Conservation (phyloP, 1,284 basidiomycete genomes). For the Ceratobasidium theobromae region DNA sequence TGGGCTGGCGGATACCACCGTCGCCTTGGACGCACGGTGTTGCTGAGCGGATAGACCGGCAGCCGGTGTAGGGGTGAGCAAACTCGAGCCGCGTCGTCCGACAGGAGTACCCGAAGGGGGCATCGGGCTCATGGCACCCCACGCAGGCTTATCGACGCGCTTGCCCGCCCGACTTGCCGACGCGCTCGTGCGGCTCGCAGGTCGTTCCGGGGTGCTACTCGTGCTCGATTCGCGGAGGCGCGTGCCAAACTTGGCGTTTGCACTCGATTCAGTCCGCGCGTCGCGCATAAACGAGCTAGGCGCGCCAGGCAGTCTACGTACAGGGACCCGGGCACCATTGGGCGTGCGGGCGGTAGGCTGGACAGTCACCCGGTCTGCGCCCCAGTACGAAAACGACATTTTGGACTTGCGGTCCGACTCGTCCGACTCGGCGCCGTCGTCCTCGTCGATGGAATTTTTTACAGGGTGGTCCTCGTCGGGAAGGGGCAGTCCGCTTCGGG, state of each 20-base stretch:
- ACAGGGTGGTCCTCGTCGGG: conserved; percentile 13
- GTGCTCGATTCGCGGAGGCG: conserved; percentile 50
- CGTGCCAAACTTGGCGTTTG: conserved; percentile 81
- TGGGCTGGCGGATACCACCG: not conserved
- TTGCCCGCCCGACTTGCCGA: conserved; percentile 50
- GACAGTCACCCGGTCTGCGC: conserved; percentile 81
- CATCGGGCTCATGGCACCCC: conserved; percentile 46
- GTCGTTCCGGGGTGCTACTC: conserved; percentile 46
- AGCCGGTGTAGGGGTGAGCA: not conserved
- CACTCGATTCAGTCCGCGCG: conserved; percentile 58
- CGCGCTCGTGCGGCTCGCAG: conserved; percentile 56
- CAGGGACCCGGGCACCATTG: conserved; percentile 38
- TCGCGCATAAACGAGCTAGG: conserved; percentile 18
- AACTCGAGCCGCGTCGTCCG: conserved; percentile 19
- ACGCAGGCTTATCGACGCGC: conserved; percentile 40
- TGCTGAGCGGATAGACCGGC: not conserved
- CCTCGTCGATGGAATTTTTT: conserved; percentile 42
- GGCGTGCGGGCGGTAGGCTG: conserved; percentile 63
- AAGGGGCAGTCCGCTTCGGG: conserved; percentile 30
- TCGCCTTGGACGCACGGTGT: not conserved
- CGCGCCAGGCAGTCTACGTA: conserved; percentile 20
- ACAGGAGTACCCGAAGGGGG: not conserved
- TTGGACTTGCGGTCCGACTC: conserved; percentile 85
- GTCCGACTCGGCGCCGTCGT: conserved; percentile 58
- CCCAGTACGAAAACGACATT: conserved; percentile 90